phyloP scores from a whole-genome alignment of 345 rosid species.

The Excoecaria cochinchinensis region DNA sequence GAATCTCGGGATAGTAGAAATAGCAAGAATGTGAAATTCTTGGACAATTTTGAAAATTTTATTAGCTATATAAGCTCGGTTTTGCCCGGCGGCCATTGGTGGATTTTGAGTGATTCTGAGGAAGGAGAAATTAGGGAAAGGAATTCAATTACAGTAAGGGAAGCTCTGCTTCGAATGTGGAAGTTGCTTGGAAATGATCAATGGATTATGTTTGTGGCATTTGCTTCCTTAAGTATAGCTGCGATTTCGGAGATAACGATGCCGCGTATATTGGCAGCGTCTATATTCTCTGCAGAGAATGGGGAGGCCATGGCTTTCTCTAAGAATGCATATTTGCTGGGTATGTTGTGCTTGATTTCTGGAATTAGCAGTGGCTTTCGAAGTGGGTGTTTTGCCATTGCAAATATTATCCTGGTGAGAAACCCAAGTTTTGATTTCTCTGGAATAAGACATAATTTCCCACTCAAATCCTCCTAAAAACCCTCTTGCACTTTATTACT shows the following conservation, averaged over 20 bases:
- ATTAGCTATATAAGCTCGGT: neutral
- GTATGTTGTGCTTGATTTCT: constrained; percentile 40
- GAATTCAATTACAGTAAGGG: constrained; percentile 29
- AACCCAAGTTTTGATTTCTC: neutral
- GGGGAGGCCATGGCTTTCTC: constrained; percentile 30
- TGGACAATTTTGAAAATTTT: neutral
- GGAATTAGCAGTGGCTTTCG: constrained; percentile 57
- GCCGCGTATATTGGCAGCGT: constrained; percentile 49
- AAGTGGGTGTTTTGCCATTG: constrained; percentile 51
- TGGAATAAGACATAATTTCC: no score
- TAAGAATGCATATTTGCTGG: constrained; percentile 30
- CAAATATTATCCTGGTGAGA: constrained; percentile 46
- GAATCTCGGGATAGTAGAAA: neutral
- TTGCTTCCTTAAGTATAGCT: constrained; percentile 40
- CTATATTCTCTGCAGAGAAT: constrained; percentile 48
- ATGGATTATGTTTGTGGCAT: constrained; percentile 39
- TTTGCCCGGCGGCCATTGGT: constrained; percentile 33
- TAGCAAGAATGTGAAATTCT: neutral
- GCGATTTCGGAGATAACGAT: constrained; percentile 51
- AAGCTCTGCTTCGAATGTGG: constrained; percentile 46
- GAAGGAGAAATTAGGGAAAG: constrained; percentile 10
- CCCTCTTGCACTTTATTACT: no score
- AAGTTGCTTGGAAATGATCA: constrained; percentile 37
- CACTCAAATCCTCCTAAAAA: no score
- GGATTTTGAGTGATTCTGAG: constrained; percentile 29